phyloP scores from a whole-genome alignment of 805 yeast species.

The Lachancea thermotolerans region DNA sequence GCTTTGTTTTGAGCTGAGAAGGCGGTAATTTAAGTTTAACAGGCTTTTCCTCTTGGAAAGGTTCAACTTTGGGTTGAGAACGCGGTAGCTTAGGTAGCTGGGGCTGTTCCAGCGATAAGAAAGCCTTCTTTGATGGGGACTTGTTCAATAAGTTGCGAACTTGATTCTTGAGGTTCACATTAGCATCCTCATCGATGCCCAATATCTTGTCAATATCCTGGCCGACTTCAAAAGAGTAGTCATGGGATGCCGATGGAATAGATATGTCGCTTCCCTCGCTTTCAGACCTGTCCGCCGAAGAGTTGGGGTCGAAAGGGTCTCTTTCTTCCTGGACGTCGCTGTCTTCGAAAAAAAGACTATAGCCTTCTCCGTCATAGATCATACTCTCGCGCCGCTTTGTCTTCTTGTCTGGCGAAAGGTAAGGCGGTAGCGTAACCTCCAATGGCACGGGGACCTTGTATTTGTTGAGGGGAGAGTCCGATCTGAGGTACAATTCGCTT shows the following conservation, averaged over 20 bases:
- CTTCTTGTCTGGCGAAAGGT: conserved; percentile 32
- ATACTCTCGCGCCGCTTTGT: conserved; percentile 22
- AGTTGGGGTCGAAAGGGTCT: not conserved
- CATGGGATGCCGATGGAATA: conserved; percentile 25
- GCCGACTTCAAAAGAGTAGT: conserved; percentile 21
- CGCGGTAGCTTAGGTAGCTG: too few species aligned
- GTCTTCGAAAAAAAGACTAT: conserved; percentile 24
- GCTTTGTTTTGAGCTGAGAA: too few species aligned
- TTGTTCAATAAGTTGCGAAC: conserved; percentile 17
- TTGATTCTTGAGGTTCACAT: conserved; percentile 28
- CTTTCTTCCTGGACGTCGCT: not conserved
- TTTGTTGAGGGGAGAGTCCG: conserved; percentile 33
- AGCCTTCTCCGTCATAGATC: conserved; percentile 34
- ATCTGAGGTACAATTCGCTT: conserved; percentile 26
- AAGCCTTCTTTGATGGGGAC: not conserved
- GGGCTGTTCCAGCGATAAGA: too few species aligned
- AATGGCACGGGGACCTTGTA: conserved; percentile 34
- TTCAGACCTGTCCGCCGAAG: not conserved
- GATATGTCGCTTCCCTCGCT: conserved; percentile 15
- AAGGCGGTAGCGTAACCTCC: conserved; percentile 34
- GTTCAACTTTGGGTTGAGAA: too few species aligned
- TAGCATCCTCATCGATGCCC: conserved; percentile 29
- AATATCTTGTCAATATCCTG: conserved; percentile 19
- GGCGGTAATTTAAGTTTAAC: too few species aligned
- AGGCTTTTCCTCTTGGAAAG: too few species aligned